Evolutionary conservation across 2,329 filamentous ascomycete genomes (phyloP), one percentile per base, ranked within the genome.

Genomic region (Sphaceloma murrayae): DNA sequence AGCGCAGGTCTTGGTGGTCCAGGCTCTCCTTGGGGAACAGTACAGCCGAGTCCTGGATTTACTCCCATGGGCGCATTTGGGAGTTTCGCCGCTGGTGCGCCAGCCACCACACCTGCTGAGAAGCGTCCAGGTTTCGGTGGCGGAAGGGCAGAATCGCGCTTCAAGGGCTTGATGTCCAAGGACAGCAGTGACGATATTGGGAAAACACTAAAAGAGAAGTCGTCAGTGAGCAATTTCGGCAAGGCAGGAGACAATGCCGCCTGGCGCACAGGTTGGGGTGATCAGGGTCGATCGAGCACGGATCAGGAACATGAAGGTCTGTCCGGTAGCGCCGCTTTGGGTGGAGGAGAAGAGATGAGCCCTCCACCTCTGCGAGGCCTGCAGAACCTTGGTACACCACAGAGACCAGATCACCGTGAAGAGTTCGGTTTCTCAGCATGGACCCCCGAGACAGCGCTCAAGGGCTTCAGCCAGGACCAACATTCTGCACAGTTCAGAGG

Each of bases 41-140:
- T 75, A 10, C 72, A 76, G 16, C 75, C 76, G 45, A 70, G 69
- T 39, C 73, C 80, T 32, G 74, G 77, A 9, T 77, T 84, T 53
- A 74, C 80, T 5, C 77, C 79, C 2, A 83, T 88, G 70, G 87
- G 89, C 24, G 80, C 80, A 16, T 98, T 98, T 63, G 89, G 89
- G 8, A 91, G 80, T 56, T 96, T 96, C 62, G 80, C 83, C n/a
- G 62, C 93, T 43, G 67, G 65, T 9, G 68, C 74, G 13, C 64
- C 73, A 5, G 40, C 39, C 17, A 46, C 48, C 19, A 69, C 77
- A 21, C 64, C 70, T 5, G 67, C 72, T 3, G 85, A 94, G 45
- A 94, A 91, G 66, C 78, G 84, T 53, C 58, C 75, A 19, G 72
- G 72, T 7, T 75, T 82, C 55, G 80, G 78, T 19, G 80, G 75